Base-by-base conservation (phyloP, 164 flowering plant species). In the Euptelea pleiosperma region DNA sequence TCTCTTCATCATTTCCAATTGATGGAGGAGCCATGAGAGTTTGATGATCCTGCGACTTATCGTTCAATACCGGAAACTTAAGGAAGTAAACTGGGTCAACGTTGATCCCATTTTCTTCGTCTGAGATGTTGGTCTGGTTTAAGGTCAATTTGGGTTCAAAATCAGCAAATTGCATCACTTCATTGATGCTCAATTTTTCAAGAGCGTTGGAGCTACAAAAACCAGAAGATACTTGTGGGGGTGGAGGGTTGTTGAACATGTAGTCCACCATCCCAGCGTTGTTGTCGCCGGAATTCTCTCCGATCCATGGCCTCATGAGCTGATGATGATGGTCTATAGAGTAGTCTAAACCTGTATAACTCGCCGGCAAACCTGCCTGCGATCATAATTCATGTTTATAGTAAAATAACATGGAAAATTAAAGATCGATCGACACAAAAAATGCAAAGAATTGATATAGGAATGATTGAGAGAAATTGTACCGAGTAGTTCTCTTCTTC, bases 121-220 rank as follows among this genome's bases (percentile, higher is more conserved):
- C 83, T 2, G 64, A 34, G 19, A 52, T 59, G 58, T 60, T 82
- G 33, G 84, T 26, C 57, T 82, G 89, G 54, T 79, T 83, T 36
- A 81, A 61, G 12, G 70, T 82, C 57, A 82, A 55, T 63, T 85
- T 89, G 3, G 92, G 91, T 1, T 93, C 96, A 34, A 85, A 85
- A 58, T 89, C 98, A 0, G 96, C 92, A 55, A 89, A 89, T 61
- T 92, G 96, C 98, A 92, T 87, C 61, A 89, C 96, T 49, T 92
- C 98, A 0, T 88, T 86, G 29, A 87, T 87, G 75, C 89, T 84
- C 62, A 87, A 45, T 54, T 70, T 72, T 47, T 85, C 89, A 3
- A 78, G 62, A 54, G 87, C 73, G 24, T 55, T 62, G 1, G 82
- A 66, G 11, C 61, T 49, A n/a, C 65, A 54, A 51, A 71, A 74